These are phyloP conservation scores for Zangia roseola DNA, from an alignment of 768 basidiomycete species.

Conservation along the genomic window DNA sequence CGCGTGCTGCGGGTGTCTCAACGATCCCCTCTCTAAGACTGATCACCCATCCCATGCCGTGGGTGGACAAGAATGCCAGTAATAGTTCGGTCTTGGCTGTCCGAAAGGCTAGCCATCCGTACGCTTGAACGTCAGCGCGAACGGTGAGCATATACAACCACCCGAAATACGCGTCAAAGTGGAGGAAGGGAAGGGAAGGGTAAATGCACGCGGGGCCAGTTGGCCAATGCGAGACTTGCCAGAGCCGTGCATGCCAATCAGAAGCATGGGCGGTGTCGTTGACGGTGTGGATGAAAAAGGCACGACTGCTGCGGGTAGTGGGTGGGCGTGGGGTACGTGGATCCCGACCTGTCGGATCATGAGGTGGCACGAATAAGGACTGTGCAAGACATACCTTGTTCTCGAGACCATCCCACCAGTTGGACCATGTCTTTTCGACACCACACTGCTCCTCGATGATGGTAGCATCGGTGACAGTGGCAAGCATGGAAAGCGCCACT, in stretches of 20 bases:
- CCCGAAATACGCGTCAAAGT: slow-evolving; percentile 83
- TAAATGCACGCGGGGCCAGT: slow-evolving; percentile 69
- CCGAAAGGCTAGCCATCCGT: slow-evolving; percentile 92
- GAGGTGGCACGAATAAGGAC: background rate
- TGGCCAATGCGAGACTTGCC: slow-evolving; percentile 90
- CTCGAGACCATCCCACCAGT: slow-evolving; percentile 98
- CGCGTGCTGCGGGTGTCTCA: slow-evolving; percentile 74
- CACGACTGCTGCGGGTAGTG: slow-evolving; percentile 40
- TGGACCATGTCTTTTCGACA: slow-evolving; percentile 99
- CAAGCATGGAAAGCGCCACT: slow-evolving; percentile 94
- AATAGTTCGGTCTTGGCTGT: slow-evolving; percentile 71
- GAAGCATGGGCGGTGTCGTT: slow-evolving; percentile 58
- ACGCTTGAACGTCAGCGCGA: slow-evolving; percentile 71
- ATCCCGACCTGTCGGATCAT: slow-evolving; percentile 71
- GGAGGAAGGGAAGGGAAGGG: slow-evolving; percentile 71
- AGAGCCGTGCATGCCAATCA: slow-evolving; percentile 96
- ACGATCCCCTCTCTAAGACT: slow-evolving; percentile 95
- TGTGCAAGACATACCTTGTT: slow-evolving; percentile 67
- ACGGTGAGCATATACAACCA: slow-evolving; percentile 59
- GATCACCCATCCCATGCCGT: slow-evolving; percentile 65
- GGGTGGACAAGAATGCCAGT: slow-evolving; percentile 57
- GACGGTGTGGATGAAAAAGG: slow-evolving; percentile 26
- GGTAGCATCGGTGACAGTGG: slow-evolving; percentile 68
- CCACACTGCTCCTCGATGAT: slow-evolving; percentile 94
- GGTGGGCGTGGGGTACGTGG: slow-evolving; percentile 44